Percentiles rank a stretch among this genome's conserved stretches.
Conservation (phyloP, 495 filamentous ascomycete genomes). For the Mycothermus thermophilus region DNA sequence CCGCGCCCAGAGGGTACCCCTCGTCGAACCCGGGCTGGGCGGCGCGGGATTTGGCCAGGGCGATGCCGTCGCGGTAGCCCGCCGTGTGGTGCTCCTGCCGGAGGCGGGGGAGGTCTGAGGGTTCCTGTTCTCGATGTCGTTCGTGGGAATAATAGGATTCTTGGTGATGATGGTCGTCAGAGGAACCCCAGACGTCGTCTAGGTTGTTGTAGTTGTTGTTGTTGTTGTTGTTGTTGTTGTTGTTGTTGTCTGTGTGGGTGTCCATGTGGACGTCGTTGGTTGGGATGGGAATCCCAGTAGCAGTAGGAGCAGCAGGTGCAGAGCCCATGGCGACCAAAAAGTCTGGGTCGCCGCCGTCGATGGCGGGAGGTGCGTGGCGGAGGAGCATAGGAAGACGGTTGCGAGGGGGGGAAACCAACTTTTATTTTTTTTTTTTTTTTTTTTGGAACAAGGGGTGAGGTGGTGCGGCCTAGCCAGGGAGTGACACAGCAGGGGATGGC, state of each 20-base stretch:
- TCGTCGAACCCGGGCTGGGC: conserved; percentile 83
- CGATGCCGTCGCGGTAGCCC: conserved; percentile 85
- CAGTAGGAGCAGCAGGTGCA: conserved; percentile 1
- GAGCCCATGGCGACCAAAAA: conserved; percentile 13
- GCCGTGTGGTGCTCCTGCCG: conserved; percentile 61
- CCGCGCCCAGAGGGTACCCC: conserved; percentile 66
- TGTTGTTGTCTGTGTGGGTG: not conserved
- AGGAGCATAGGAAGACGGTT: conserved; percentile 12
- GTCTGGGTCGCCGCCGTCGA: conserved; percentile 9
- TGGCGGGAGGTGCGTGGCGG: conserved; percentile 6
- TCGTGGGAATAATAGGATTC: not conserved
- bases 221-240: not conserved
- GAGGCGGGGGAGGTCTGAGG: conserved; percentile 56
- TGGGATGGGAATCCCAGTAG: too few relatives aligned
- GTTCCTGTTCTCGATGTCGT: not conserved
- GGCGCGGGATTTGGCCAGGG: conserved; percentile 49
- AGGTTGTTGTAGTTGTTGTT: conserved; percentile 4
- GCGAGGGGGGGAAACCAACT: not conserved
- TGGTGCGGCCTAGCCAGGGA: too few relatives aligned
- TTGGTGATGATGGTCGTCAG: not conserved
- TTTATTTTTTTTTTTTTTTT: too few relatives aligned
- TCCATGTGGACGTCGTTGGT: too few relatives aligned
- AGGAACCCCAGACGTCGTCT: conserved; percentile 19
- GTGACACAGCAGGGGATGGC: too few relatives aligned
- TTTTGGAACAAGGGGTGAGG: too few relatives aligned